Base-by-base conservation (phyloP, 768 basidiomycete species). In the Trametes cinnabarina region DNA sequence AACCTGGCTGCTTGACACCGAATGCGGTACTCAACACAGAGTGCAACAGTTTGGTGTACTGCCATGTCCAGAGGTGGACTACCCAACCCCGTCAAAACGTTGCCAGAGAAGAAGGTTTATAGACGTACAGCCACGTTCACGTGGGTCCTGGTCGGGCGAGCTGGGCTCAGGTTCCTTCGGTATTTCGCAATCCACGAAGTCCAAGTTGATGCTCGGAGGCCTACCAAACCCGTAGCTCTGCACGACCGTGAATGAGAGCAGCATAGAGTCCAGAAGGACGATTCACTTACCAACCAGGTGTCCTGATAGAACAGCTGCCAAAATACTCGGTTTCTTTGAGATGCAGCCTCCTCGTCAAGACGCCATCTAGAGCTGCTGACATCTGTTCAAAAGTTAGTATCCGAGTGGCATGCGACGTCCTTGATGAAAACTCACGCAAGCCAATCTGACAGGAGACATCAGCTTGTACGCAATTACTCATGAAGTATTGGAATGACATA, bases 221-320 rank as follows among this genome's bases (percentile, higher is more conserved):
- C 86, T 71, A 3, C 86, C 87, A 26, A 82, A 77, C 30, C 76
- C 75, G 60, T 86, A 83, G 60, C 84, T 86, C 87, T 89, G 57
- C 5, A 39, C n/a, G n/a, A 14, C n/a, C 14, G 15, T 25, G 22
- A 47, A 17, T 34, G 22, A 25, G 22, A 3, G 32, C 19, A 3
- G 17, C 15, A n/a, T n/a, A n/a, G 10, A 1, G 30, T 44, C 10
- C n/a, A 6, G 25, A 4, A 39, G 7, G 47, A 8, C 15, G 30
- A 19, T 8, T 12, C 22, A 23, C 66, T 51, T 63, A 90, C 88
- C 37, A 80, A 70, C 77, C 81, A 82, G 0, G 84, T 83, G 63
- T 90, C 88, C 26, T 81, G 66, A 23, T 74, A 63, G 64, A 86
- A 88, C n/a, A 89, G 68, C 47, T 85, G 81, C 86, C 87, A 91